Conservation (phyloP, 2,329 filamentous ascomycete genomes). For the Hirsutella minnesotensis region DNA sequence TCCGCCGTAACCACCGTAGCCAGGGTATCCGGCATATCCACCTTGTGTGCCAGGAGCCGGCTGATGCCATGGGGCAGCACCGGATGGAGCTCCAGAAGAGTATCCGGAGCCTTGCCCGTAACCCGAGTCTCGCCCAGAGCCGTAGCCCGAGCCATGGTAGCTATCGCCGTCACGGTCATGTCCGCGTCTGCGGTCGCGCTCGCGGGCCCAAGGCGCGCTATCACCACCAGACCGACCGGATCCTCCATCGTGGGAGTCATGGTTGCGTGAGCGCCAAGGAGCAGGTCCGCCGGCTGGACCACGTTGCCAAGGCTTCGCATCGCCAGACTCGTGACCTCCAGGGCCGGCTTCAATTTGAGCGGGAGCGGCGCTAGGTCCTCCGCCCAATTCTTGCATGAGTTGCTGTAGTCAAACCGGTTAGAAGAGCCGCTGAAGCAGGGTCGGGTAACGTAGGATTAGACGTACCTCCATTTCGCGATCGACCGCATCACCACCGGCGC, state of each 20-base stretch:
- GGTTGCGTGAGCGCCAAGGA: constrained; percentile 56
- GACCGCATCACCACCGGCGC: constrained; percentile 66
- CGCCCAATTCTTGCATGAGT: constrained; percentile 95
- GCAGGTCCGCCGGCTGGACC: constrained; percentile 74
- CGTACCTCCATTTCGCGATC: constrained; percentile 91
- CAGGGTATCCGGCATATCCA: constrained; percentile 42
- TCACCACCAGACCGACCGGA: constrained; percentile 21
- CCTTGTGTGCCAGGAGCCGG: constrained; percentile 40
- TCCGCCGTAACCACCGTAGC: constrained; percentile 35
- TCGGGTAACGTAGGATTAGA: neutral
- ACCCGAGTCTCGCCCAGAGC: neutral
- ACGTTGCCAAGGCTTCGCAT: constrained; percentile 78
- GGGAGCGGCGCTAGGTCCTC: constrained; percentile 54
- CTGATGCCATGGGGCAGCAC: constrained; percentile 30
- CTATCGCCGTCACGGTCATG: constrained; percentile 24
- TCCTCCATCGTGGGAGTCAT: constrained; percentile 36
- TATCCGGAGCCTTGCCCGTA: constrained; percentile 4
- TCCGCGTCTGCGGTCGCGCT: constrained; percentile 42
- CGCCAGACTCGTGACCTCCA: constrained; percentile 38
- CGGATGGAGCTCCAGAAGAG: constrained; percentile 21
- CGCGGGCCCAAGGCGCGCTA: constrained; percentile 49
- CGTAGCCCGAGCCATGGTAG: constrained; percentile 7
- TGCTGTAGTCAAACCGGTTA: constrained; percentile 44
- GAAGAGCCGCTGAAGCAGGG: neutral
- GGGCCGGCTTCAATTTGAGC: constrained; percentile 82